Conservation (phyloP, 345 rosid species). For the Cardamine resedifolia region DNA sequence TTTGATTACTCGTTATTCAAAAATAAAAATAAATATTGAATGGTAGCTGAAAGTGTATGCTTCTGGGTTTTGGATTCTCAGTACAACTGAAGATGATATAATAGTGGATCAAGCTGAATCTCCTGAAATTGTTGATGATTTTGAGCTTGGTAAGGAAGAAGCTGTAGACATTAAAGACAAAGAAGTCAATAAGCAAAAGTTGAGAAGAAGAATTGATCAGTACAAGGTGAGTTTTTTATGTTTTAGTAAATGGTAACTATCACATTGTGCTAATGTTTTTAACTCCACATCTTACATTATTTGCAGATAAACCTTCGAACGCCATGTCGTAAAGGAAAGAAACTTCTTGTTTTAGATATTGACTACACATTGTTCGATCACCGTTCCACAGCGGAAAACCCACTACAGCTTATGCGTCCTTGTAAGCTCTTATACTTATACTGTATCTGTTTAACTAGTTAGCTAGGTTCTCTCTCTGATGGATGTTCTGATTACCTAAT, state of each 20-base stretch:
- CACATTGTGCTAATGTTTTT: background rate
- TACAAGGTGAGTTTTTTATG: conserved; percentile 54
- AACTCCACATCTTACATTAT: background rate
- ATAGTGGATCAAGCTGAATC: conserved; percentile 75
- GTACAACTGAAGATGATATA: conserved; percentile 89
- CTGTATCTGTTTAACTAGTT: background rate
- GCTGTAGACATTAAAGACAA: conserved; percentile 80
- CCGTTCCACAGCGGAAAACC: conserved; percentile 89
- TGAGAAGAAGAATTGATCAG: conserved; percentile 67
- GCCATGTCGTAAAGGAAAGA: conserved; percentile 88
- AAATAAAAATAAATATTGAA: no score
- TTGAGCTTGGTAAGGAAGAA: conserved; percentile 91
- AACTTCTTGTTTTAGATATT: conserved; percentile 87
- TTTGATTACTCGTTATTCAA: no score
- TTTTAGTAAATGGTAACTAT: background rate
- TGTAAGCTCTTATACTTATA: conserved; percentile 46
- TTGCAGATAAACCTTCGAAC: conserved; percentile 64
- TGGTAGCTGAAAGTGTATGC: background rate
- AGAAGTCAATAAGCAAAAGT: conserved; percentile 77
- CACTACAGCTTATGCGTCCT: conserved; percentile 91
- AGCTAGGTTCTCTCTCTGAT: background rate
- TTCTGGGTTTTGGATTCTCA: background rate
- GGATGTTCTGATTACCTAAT: conserved; percentile 12
- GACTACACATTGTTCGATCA: conserved; percentile 97
- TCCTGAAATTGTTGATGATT: conserved; percentile 84